These are phyloP conservation scores for Gracilaria gracilis DNA, from an alignment of 23 red algal genomes.

Conservation along the genomic window DNA sequence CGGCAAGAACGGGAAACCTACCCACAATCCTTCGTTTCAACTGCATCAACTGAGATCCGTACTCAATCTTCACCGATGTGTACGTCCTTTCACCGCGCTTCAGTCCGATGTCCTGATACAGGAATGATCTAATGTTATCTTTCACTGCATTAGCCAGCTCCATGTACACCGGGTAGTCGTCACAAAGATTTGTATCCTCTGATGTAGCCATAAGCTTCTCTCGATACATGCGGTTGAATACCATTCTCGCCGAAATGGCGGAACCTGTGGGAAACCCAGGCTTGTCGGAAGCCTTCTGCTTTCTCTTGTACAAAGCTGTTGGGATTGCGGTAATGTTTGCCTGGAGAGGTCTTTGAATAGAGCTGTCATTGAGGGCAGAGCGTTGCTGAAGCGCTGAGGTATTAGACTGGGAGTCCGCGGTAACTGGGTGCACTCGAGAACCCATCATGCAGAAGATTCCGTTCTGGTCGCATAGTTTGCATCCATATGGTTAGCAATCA, in stretches of 20 bases:
- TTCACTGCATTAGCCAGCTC: neutral
- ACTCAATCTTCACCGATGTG: neutral
- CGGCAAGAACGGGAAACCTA: neutral
- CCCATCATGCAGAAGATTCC: no score
- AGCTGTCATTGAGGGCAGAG: no score
- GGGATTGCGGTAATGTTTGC: neutral
- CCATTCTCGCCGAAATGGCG: neutral
- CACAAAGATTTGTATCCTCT: neutral
- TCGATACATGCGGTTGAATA: slow-evolving; percentile 12
- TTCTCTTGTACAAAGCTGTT: neutral
- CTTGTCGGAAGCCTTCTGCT: neutral
- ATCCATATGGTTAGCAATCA: no score
- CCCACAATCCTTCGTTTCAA: neutral
- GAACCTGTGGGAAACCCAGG: slow-evolving; percentile 4
- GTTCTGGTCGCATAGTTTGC: no score
- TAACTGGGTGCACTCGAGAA: no score
- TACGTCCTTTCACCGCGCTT: neutral
- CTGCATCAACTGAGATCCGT: neutral
- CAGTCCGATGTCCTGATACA: neutral
- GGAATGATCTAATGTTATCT: neutral
- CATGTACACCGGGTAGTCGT: neutral
- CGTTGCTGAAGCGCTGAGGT: no score
- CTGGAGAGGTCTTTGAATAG: neutral
- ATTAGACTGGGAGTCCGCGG: no score
- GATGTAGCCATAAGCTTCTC: neutral